A percentile compares a stretch with the other conserved stretches of the same genome.
phyloP scores from a whole-genome alignment of 768 basidiomycete genomes.

The Ramaria rubella region DNA sequence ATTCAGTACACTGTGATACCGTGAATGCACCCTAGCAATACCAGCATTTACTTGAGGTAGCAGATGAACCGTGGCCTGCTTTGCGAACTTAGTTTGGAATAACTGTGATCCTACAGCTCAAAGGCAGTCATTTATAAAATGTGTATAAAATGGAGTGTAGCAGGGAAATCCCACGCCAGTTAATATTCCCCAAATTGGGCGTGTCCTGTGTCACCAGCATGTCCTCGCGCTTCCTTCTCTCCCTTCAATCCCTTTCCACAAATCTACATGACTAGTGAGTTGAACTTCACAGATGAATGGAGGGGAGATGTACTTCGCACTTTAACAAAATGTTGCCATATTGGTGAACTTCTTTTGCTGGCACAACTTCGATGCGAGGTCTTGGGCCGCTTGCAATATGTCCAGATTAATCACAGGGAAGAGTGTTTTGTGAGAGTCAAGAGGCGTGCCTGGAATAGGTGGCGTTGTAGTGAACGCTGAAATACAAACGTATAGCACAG shows the following conservation, averaged over 20 bases:
- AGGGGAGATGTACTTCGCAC: slow-evolving; percentile 58
- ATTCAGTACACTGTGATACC: too few species aligned
- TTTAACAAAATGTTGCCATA: slow-evolving; percentile 86
- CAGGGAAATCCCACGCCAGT: too few species aligned
- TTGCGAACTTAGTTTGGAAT: too few species aligned
- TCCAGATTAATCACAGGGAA: slow-evolving; percentile 57
- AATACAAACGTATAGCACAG: slow-evolving; percentile 80
- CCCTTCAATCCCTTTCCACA: slow-evolving; percentile 86
- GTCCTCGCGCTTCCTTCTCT: slow-evolving; percentile 86
- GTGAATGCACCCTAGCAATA: too few species aligned
- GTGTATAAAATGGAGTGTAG: too few species aligned
- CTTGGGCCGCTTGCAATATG: slow-evolving; percentile 55
- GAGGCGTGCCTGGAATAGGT: slow-evolving; percentile 65
- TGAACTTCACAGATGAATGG: not conserved
- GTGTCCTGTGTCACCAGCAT: slow-evolving; percentile 86
- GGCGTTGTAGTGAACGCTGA: slow-evolving; percentile 96
- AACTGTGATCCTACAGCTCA: too few species aligned
- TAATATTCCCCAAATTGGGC: slow-evolving; percentile 77
- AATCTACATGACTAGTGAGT: slow-evolving; percentile 34
- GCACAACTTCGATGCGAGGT: slow-evolving; percentile 66
- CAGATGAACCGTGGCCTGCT: too few species aligned
- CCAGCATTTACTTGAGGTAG: too few species aligned
- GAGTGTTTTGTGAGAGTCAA: slow-evolving; percentile 85
- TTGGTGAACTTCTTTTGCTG: slow-evolving; percentile 84
- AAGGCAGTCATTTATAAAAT: too few species aligned